These are phyloP conservation scores for Gynostemma pentaphyllum DNA, from an alignment of 306 rosid genomes.

Conservation along the genomic window DNA sequence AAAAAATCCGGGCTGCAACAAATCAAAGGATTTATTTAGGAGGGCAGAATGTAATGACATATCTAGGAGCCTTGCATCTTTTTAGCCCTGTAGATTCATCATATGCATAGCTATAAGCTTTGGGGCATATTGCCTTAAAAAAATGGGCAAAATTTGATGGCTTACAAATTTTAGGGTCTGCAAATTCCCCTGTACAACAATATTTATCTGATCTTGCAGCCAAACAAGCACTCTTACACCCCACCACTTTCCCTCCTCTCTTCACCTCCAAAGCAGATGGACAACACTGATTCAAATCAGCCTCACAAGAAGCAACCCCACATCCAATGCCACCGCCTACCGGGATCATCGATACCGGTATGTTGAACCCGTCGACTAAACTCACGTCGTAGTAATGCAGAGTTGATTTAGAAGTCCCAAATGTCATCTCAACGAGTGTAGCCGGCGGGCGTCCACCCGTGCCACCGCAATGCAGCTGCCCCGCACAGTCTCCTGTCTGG, in stretches of 20 bases:
- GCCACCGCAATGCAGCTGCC: conserved; percentile 44
- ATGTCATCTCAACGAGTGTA: conserved; percentile 51
- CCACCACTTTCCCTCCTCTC: conserved; percentile 46
- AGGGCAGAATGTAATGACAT: conserved; percentile 60
- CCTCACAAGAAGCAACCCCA: conserved; percentile 47
- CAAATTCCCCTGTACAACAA: conserved; percentile 56
- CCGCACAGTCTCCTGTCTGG: conserved; percentile 57
- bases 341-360: conserved; percentile 43
- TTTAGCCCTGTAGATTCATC: conserved; percentile 51
- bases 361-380: conserved; percentile 53
- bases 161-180: conserved; percentile 33
- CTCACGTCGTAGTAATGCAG: conserved; percentile 67
- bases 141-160: conserved; percentile 35
- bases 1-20: too few relatives aligned
- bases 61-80: conserved; percentile 37
- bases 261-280: conserved; percentile 38
- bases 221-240: conserved; percentile 70
- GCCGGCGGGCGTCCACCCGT: conserved; percentile 54
- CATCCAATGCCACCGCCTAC: conserved; percentile 23
- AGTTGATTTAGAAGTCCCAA: conserved; percentile 37
- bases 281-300: conserved; percentile 40
- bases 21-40: neutral
- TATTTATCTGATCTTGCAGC: conserved; percentile 42
- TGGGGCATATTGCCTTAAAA: conserved; percentile 29
- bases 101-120: conserved; percentile 54